phyloP scores from a whole-genome alignment of 1,139 yeast species.

The Pichia sp. region DNA sequence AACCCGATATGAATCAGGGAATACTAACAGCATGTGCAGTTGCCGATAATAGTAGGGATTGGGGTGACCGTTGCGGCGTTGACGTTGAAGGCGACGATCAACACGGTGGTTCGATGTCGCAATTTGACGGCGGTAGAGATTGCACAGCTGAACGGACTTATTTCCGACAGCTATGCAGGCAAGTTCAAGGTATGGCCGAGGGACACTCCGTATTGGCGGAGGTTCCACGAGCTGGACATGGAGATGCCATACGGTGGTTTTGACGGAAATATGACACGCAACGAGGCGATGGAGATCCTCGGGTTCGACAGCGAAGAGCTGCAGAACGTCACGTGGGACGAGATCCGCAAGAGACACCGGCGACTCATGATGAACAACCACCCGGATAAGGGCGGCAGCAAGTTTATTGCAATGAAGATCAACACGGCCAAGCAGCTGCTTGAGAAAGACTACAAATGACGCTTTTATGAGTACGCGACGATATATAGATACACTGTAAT shows the following conservation, averaged over 20 bases:
- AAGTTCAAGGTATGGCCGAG: slow-evolving; percentile 21
- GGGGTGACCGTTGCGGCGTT: slow-evolving; percentile 56
- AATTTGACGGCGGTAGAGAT: slow-evolving; percentile 52
- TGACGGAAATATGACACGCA: slow-evolving; percentile 50
- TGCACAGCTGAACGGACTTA: slow-evolving; percentile 46
- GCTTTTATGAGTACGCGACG: neutral
- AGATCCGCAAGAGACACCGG: slow-evolving; percentile 55
- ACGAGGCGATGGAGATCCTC: slow-evolving; percentile 53
- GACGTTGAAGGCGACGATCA: slow-evolving; percentile 46
- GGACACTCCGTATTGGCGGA: slow-evolving; percentile 14
- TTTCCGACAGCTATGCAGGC: neutral
- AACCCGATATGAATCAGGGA: neutral
- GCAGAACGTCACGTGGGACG: slow-evolving; percentile 36
- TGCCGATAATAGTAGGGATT: slow-evolving; percentile 55
- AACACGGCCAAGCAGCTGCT: slow-evolving; percentile 70
- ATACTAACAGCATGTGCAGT: neutral
- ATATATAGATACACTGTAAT: neutral
- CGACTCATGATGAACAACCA: slow-evolving; percentile 64
- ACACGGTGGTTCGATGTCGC: slow-evolving; percentile 42
- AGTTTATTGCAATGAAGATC: slow-evolving; percentile 65
- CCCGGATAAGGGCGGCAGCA: slow-evolving; percentile 76
- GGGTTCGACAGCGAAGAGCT: slow-evolving; percentile 50
- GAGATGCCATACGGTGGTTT: slow-evolving; percentile 44
- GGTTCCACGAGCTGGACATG: slow-evolving; percentile 37
- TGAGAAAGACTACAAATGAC: slow-evolving; percentile 35